phyloP scores from a whole-genome alignment of 805 yeast genomes.

The Hanseniaspora clermontiae region DNA sequence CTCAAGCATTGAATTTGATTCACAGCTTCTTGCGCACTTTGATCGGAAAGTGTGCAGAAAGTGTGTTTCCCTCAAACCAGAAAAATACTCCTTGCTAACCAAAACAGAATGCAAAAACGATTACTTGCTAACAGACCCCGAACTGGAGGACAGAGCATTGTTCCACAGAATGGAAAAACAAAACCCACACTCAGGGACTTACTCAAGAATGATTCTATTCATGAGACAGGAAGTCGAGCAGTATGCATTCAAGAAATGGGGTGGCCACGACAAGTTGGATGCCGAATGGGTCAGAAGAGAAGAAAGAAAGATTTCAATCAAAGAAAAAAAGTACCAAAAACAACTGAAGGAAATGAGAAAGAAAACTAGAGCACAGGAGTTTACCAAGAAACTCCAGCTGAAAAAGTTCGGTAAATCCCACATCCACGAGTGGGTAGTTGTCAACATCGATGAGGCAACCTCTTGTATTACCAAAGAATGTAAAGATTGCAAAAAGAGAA shows the following conservation, averaged over 20 bases:
- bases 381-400: conserved; percentile 54
- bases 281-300: conserved; percentile 85
- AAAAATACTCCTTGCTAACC: conserved; percentile 79
- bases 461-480: conserved; percentile 49
- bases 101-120: conserved; percentile 93
- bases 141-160: conserved; percentile 54
- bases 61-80: conserved; percentile 63
- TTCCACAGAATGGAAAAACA: conserved; percentile 76
- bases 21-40: conserved; percentile 56
- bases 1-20: conserved; percentile 63
- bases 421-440: conserved; percentile 61
- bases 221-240: conserved; percentile 86
- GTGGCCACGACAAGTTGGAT: conserved; percentile 75
- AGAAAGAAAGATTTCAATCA: conserved; percentile 51
- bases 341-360: conserved; percentile 77
- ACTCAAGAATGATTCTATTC: conserved; percentile 84
- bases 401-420: conserved; percentile 51
- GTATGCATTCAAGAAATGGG: conserved; percentile 90
- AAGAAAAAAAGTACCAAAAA: conserved; percentile 68
- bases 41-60: conserved; percentile 62
- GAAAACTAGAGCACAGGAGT: conserved; percentile 84
- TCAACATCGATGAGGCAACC: conserved; percentile 33
- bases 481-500: conserved; percentile 68
- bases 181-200: conserved; percentile 84
- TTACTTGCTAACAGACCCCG: conserved; percentile 87